Percentiles rank a stretch among this genome's conserved stretches.
phyloP scores from a whole-genome alignment of 169 alveolate genomes.

The Amoebophrya sp. region DNA sequence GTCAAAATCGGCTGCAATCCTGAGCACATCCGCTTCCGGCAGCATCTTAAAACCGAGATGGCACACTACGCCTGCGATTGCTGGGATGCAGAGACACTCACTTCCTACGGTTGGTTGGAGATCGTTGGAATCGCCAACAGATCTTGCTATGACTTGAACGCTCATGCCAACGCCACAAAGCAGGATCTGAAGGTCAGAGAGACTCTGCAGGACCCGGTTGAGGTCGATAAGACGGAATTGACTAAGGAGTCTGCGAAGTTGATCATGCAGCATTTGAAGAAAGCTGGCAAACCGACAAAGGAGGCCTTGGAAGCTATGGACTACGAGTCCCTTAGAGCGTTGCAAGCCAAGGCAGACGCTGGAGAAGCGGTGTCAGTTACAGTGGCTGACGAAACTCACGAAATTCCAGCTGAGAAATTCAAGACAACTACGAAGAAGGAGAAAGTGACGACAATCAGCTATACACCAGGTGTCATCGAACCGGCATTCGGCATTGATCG shows the following conservation, averaged over 20 bases:
- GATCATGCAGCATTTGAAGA: slow-evolving; percentile 34
- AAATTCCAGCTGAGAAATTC: slow-evolving; percentile 54
- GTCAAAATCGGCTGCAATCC: slow-evolving; percentile 76
- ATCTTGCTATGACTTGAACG: slow-evolving; percentile 77
- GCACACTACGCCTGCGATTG: slow-evolving; percentile 98
- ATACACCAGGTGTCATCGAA: slow-evolving; percentile 91
- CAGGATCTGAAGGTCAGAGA: slow-evolving; percentile 43
- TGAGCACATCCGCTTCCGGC: slow-evolving; percentile 89
- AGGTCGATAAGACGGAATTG: slow-evolving; percentile 28
- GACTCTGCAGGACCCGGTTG: slow-evolving; percentile 35
- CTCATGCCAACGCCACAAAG: slow-evolving; percentile 81
- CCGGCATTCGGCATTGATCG: slow-evolving; percentile 98
- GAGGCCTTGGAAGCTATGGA: slow-evolving; percentile 62
- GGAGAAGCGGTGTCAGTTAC: neutral
- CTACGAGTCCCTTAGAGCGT: slow-evolving; percentile 45
- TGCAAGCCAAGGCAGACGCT: slow-evolving; percentile 53
- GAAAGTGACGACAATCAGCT: slow-evolving; percentile 67
- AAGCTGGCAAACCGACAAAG: slow-evolving; percentile 73
- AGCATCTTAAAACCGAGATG: slow-evolving; percentile 93
- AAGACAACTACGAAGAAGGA: slow-evolving; percentile 74
- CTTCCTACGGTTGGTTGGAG: slow-evolving; percentile 95
- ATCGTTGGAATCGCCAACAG: slow-evolving; percentile 97
- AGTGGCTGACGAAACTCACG: slow-evolving; percentile 34
- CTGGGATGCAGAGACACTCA: slow-evolving; percentile 97
- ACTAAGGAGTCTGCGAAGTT: neutral